Evolutionary conservation across 345 rosid genomes (phyloP).

Genomic region (Trapa incisa): DNA sequence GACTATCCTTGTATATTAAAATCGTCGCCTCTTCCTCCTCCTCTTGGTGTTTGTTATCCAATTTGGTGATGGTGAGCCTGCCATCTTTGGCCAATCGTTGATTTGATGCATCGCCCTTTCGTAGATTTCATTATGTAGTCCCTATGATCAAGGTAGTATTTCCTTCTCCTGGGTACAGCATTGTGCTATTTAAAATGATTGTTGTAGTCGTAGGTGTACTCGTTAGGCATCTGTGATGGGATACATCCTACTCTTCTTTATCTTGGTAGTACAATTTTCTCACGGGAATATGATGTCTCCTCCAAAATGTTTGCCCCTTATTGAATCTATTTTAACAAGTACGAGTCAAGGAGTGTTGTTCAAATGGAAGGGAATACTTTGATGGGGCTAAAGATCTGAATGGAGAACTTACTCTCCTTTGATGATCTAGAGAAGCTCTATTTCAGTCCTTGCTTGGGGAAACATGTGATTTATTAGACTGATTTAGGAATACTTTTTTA

Average conservation of each 20-base stretch:
- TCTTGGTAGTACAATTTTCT: not conserved
- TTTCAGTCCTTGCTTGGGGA: not conserved
- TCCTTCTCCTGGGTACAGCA: not conserved
- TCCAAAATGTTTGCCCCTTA: not conserved
- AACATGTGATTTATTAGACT: no score
- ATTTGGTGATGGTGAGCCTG: not conserved
- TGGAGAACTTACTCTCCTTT: not conserved
- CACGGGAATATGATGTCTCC: not conserved
- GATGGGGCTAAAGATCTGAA: not conserved
- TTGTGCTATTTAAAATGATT: not conserved
- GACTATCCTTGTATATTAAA: not conserved
- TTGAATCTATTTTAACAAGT: not conserved
- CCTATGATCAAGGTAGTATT: not conserved
- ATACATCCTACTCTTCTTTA: no score
- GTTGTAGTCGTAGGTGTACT: not conserved
- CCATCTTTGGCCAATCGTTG: not conserved
- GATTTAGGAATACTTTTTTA: no score
- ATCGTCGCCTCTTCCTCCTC: not conserved
- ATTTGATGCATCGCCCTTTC: not conserved
- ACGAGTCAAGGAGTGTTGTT: not conserved
- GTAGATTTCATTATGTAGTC: no score
- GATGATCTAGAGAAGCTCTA: not conserved
- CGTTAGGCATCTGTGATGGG: no score
- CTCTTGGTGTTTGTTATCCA: not conserved
- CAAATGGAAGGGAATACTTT: not conserved